Base-by-base conservation (phyloP, 129 eudicot species). In the Chrysanthemum lavandulifolium region DNA sequence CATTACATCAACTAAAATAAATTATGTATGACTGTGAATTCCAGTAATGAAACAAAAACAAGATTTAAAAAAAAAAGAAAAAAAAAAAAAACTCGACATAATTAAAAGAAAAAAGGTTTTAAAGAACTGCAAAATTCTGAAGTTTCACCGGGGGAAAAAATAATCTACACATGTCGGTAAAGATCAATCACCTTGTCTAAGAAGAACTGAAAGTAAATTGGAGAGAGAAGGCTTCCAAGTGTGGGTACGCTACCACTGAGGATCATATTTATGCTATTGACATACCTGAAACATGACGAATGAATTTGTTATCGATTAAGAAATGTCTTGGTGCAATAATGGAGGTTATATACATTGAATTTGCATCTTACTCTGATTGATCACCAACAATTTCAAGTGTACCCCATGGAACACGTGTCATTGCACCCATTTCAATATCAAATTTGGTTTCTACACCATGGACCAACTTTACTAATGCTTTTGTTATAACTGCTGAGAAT, bases 351-450 rank as follows among this genome's bases (percentile, higher is more conserved):
- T 13, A 76, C 47, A 23, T 19, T 53, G 8, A 71, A 76, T 74
- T 16, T 50, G 67, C 80, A 75, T 74, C 91, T 89, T 89, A 92
- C 97, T 73, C 98, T 19, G 98, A 93, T 73, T 93, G 98, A 68
- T 93, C 97, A 75, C 98, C 98, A 74, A 93, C 98, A 81, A 97
- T 93, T 84, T 89, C 97, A 82, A 93, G 96, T n/a, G 88, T 87
- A 63, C 84, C 92, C 98, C 98, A 93, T 0, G 97, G 96, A 58
- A 93, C 92, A 63, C 98, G 98, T 70, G 98, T 84, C 98, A 93
- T 93, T 81, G 97, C 89, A 61, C 84, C 98, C 98, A 93, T 93
- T 87, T 93, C 98, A 82, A 80, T 78, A 73, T 93, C 98, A 86
- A 84, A 88, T 82, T 93, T 93, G 61, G 84, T 87, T 76, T 89